phyloP scores from a whole-genome alignment of 345 rosid genomes.

The Populus deltoides region DNA sequence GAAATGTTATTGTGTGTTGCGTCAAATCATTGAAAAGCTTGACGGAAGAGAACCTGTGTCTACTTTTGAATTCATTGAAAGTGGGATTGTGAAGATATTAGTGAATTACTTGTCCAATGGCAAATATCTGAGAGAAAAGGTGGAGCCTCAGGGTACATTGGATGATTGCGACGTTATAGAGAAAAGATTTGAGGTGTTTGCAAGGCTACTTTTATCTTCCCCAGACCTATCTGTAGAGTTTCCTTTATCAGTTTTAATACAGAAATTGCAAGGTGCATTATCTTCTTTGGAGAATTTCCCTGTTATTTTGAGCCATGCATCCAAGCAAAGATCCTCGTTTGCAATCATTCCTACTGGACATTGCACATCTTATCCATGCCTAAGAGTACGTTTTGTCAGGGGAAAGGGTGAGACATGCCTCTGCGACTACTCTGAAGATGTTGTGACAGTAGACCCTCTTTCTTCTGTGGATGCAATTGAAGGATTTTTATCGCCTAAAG shows the following conservation, averaged over 20 bases:
- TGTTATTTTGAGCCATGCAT: constrained; percentile 47
- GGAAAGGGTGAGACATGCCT: constrained; percentile 68
- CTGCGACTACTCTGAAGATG: constrained; percentile 52
- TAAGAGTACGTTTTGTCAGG: constrained; percentile 64
- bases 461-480: constrained; percentile 61
- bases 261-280: constrained; percentile 71
- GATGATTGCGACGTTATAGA: constrained; percentile 38
- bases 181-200: constrained; percentile 66
- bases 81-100: constrained; percentile 77
- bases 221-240: constrained; percentile 45
- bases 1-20: constrained; percentile 45
- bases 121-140: constrained; percentile 38
- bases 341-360: constrained; percentile 67
- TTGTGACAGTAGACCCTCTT: constrained; percentile 74
- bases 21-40: constrained; percentile 57
- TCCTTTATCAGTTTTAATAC: constrained; percentile 50
- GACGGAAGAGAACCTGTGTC: constrained; percentile 79
- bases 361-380: constrained; percentile 52
- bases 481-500: constrained; percentile 63
- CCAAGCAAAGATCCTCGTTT: constrained; percentile 56
- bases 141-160: constrained; percentile 28
- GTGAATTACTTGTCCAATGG: constrained; percentile 67
- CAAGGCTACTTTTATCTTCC: constrained; percentile 49
- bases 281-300: constrained; percentile 85
- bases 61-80: constrained; percentile 84